Evolutionary conservation across 768 basidiomycete species (phyloP), one percentile per base, ranked within the genome.

Genomic region (Auricularia sp.): DNA sequence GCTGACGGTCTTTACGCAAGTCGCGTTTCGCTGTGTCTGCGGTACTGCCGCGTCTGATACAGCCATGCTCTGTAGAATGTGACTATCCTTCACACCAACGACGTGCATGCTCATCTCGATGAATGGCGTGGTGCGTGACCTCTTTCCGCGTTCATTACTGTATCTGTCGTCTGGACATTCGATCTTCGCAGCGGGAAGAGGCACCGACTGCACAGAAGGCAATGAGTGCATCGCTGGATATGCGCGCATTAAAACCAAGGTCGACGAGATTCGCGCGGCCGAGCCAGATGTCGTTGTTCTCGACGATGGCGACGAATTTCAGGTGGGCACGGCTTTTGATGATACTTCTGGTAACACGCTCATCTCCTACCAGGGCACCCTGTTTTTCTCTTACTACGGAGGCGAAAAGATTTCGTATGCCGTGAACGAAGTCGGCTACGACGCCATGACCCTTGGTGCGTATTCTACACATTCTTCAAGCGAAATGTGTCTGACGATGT

Each of bases 301-400:
- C 59, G 78, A 80, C 68, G 75, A 77, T 58, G 80, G 80, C 4
- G 80, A 81, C 66, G 80, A 81, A 67, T 81, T 80, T 68, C 80
- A 74, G 39, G 39, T 42, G 39, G 8, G 39, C 39, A 59, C 71
- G 71, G 18, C n/a, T 64, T 29, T 4, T 43, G 43, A 14, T 21
- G 16, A 33, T 12, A 54, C 7, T 64, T 58, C 61, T n/a, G 34
- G 33, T 29, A 3, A 23, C 36, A 10, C 39, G 11, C 23, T 8
- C 44, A 12, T 33, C 7, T 34, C 23, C 23, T 47, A 43, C 14
- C 23, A 78, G 73, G 78, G 78, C 10, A 80, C 80, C 1, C 71
- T 79, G 10, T 80, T 78, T 69, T 80, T 77, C 70, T 75, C 76
- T n/a, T 73, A 75, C 61, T 79, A 77, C 68, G 80, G 79, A 33